Base-by-base conservation (phyloP, 805 yeast species). In the Schwanniomyces sp. region DNA sequence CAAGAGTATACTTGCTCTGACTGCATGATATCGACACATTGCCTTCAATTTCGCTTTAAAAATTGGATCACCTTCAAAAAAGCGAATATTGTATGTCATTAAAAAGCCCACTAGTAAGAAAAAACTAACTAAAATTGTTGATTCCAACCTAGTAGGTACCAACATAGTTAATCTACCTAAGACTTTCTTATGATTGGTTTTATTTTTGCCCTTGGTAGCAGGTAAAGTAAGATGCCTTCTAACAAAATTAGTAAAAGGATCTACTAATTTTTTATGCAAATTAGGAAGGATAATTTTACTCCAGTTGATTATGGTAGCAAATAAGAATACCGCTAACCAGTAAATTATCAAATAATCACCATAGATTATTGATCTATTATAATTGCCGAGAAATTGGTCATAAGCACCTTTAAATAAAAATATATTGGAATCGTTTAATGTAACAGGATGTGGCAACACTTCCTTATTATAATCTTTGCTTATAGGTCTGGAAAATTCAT, bases 311-410 rank as follows among this genome's bases (percentile, higher is more conserved):
- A 61, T 24, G 5, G 67, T 58, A 1, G 62, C 69, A 2, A 61
- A 11, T 0, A 47, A 25, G 28, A 67, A 60, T 2, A 68, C 63
- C 0, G 52, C 48, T 2, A 54, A 47, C 78, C 78, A 73, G 49
- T 59, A 73, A 3, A 55, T 25, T 1, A 63, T 57, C 37, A 70
- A 40, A 40, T 55, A 56, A 26, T 58, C 61, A 16, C 76, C 85
- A 56, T 75, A 63, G 49, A 63, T 69, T 26, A 78, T 69, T 2
- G 84, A 76, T 18, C 64, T 64, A 45, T 70, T 72, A 47, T 69
- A 70, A 56, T 71, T 72, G 8, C 76, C 76, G 39, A 72, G 56
- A 48, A 66, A 72, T 42, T 66, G 72, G 40, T 64, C 69, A 49
- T 67, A 71, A 2, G 72, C 54, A 10, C 51, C 56, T 30, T 57